Conservation (phyloP, 768 basidiomycete species). For the Kwoniella sp. region DNA sequence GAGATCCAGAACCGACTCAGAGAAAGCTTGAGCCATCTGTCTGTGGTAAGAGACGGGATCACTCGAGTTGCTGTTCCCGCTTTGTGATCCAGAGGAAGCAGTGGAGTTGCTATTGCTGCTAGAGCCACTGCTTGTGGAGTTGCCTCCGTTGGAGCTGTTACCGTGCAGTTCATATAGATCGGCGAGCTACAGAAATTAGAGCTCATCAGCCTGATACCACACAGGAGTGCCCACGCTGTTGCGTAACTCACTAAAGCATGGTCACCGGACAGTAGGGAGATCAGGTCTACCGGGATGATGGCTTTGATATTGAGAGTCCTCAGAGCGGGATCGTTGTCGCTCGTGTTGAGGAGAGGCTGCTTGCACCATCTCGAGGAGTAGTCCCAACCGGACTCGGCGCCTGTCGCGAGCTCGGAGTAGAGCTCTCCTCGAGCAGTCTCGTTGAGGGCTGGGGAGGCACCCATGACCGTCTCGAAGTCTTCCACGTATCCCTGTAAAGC, state of each 20-base stretch:
- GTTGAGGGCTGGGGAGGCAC: conserved; percentile 62
- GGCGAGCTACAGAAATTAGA: conserved; percentile 44
- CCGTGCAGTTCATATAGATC: conserved; percentile 48
- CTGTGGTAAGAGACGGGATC: conserved; percentile 60
- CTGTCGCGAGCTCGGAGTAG: conserved; percentile 81
- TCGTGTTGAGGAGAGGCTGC: conserved; percentile 57
- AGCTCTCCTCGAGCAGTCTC: conserved; percentile 65
- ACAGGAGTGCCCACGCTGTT: too few species aligned
- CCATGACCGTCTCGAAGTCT: conserved; percentile 81
- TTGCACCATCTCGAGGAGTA: conserved; percentile 57
- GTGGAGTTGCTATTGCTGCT: conserved; percentile 30
- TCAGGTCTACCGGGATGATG: conserved; percentile 74
- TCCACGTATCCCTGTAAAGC: conserved; percentile 52
- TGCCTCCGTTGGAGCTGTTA: conserved; percentile 26
- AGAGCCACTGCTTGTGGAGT: conserved; percentile 11
- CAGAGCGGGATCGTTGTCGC: conserved; percentile 63
- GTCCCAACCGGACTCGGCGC: conserved; percentile 69
- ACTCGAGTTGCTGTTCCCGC: background rate
- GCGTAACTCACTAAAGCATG: conserved; percentile 28
- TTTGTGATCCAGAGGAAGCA: background rate
- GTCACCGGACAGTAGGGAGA: conserved; percentile 74
- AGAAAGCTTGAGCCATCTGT: conserved; percentile 63
- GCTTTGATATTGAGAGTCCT: conserved; percentile 71
- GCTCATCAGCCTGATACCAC: too few species aligned
- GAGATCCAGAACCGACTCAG: conserved; percentile 76